Evolutionary conservation across 331 rosid species (phyloP).

Genomic region (Malus hybrid): DNA sequence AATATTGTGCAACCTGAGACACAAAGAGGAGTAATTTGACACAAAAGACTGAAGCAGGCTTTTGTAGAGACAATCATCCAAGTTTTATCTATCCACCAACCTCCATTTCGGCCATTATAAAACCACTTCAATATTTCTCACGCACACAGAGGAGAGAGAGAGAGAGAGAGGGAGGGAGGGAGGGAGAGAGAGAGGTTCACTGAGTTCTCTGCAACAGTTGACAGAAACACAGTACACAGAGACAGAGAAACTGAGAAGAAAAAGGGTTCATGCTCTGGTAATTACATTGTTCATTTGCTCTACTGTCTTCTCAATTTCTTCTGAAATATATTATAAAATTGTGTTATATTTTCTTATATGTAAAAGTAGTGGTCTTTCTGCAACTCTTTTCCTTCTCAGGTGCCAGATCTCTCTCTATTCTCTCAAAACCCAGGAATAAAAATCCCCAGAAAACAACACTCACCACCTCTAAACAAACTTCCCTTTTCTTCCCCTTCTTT

Average conservation of each 20-base stretch:
- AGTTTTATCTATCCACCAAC: background rate
- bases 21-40: background rate
- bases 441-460: constrained; percentile 1
- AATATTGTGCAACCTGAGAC: background rate
- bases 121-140: background rate
- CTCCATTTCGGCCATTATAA: constrained; percentile 9
- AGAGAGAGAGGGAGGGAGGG: no score
- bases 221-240: background rate
- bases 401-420: constrained; percentile 25
- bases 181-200: background rate
- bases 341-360: no score
- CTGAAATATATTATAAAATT: no score
- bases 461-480: background rate
- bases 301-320: background rate
- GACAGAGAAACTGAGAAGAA: background rate
- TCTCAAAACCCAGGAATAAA: constrained; percentile 24
- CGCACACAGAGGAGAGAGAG: background rate
- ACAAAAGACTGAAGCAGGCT: background rate
- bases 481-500: background rate
- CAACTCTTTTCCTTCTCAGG: background rate
- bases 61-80: background rate
- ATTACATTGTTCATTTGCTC: background rate
- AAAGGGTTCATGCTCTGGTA: background rate
- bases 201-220: background rate
- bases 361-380: no score